Percentiles rank a stretch among this genome's conserved stretches.
These are phyloP conservation scores for Cryphonectria nitschkei DNA, from an alignment of 2,329 filamentous ascomycete genomes.

Conservation along the genomic window DNA sequence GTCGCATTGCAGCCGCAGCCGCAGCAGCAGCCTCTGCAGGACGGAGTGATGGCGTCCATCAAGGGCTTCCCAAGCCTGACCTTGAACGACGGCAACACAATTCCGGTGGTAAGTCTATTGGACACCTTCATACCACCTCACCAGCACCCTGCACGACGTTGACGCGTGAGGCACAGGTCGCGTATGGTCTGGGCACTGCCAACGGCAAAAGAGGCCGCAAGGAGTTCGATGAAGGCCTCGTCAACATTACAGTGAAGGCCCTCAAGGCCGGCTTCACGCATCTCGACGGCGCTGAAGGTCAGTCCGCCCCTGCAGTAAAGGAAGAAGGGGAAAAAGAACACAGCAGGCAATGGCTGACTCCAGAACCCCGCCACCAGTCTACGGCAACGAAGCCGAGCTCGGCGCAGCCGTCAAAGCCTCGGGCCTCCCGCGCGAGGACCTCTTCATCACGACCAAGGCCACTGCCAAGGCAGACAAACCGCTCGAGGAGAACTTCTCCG, in stretches of 20 bases:
- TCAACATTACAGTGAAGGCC: constrained; percentile 22
- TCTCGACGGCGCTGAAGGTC: constrained; percentile 27
- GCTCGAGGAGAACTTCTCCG: constrained; percentile 53
- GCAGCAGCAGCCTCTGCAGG: constrained; percentile 18
- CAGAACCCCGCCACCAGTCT: neutral
- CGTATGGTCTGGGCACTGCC: constrained; percentile 25
- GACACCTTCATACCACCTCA: neutral
- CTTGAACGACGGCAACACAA: constrained; percentile 18
- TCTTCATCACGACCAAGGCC: constrained; percentile 28
- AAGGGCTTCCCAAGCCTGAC: constrained; percentile 24
- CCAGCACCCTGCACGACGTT: neutral
- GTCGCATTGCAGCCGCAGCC: neutral
- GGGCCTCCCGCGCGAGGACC: constrained; percentile 20
- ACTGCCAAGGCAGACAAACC: constrained; percentile 32
- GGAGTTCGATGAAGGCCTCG: constrained; percentile 23
- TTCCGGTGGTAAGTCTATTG: constrained; percentile 18
- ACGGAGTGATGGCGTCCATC: neutral
- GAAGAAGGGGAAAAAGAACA: neutral
- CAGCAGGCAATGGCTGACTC: neutral
- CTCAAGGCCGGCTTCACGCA: constrained; percentile 25
- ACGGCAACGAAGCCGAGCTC: constrained; percentile 27
- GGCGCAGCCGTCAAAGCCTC: constrained; percentile 23
- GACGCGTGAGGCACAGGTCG: constrained; percentile 1
- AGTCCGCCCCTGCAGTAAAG: no score
- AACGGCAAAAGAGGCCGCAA: constrained; percentile 19